A percentile compares a stretch with the other conserved stretches of the same genome.
phyloP scores from a whole-genome alignment of 345 rosid species.

The Populus ilicifolia region DNA sequence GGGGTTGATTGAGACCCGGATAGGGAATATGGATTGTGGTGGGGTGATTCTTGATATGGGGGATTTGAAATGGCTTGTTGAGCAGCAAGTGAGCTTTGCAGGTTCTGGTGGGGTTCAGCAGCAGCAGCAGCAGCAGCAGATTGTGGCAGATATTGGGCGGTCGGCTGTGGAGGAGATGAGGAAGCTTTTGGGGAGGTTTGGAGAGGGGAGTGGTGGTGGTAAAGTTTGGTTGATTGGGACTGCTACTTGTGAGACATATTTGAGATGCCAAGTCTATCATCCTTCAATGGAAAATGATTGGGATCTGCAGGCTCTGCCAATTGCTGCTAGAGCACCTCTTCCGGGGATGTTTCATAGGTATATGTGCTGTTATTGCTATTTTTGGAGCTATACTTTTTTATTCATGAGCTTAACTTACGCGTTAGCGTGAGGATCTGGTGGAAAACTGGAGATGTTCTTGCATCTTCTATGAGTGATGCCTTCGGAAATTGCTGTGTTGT shows the following conservation, averaged over 20 bases:
- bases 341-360: conserved; percentile 64
- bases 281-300: conserved; percentile 88
- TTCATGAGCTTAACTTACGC: conserved; percentile 1
- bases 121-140: conserved; percentile 15
- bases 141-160: conserved; percentile 42
- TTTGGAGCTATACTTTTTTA: background rate
- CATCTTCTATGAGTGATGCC: background rate
- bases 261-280: conserved; percentile 87
- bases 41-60: conserved; percentile 83
- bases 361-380: conserved; percentile 2
- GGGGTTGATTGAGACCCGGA: conserved; percentile 44
- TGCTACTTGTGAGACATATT: conserved; percentile 93
- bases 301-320: conserved; percentile 92
- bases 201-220: conserved; percentile 32
- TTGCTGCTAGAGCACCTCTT: conserved; percentile 58
- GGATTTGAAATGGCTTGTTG: conserved; percentile 90
- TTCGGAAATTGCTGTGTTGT: conserved; percentile 19
- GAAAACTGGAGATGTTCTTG: background rate
- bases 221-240: conserved; percentile 77
- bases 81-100: conserved; percentile 34
- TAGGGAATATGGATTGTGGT: conserved; percentile 39
- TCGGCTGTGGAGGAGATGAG: conserved; percentile 58
- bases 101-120: conserved; percentile 20
- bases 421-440: background rate
- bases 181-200: conserved; percentile 48